Conservation (phyloP, 176 grass and related monocot species). For the Carex myosuroides region DNA sequence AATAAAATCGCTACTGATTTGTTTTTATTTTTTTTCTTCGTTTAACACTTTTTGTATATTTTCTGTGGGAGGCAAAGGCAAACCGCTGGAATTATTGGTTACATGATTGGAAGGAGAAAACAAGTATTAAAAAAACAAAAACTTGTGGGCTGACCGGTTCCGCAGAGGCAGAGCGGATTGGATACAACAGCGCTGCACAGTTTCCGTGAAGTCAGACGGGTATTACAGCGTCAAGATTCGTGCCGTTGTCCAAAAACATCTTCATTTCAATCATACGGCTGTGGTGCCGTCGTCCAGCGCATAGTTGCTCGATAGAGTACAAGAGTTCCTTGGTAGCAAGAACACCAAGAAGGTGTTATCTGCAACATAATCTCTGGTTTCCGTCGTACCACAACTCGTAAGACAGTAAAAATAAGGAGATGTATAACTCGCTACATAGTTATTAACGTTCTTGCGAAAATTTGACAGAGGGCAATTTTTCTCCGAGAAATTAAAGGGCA, state of each 20-base stretch:
- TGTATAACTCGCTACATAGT: neutral
- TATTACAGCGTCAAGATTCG: neutral
- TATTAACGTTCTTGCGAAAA: neutral
- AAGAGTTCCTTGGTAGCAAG: neutral
- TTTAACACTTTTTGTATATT: neutral
- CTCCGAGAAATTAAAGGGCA: neutral
- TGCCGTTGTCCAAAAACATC: neutral
- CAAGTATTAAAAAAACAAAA: neutral
- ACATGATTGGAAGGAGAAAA: conserved; percentile 23
- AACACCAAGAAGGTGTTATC: neutral
- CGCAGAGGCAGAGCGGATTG: neutral
- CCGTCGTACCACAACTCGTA: neutral
- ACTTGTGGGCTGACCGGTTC: neutral
- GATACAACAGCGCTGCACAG: neutral
- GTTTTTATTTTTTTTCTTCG: neutral
- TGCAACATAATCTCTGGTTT: neutral
- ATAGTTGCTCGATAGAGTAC: too few species aligned
- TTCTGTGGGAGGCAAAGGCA: conserved; percentile 12
- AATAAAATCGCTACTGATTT: neutral
- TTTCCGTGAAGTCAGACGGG: neutral
- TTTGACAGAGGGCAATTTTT: neutral
- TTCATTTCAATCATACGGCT: neutral
- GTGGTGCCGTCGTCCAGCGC: too few species aligned
- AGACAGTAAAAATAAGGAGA: too few species aligned
- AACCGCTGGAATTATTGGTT: conserved; percentile 5